Evolutionary conservation across 495 filamentous ascomycete species (phyloP), one percentile per base, ranked within the genome.

Genomic region (Neurospora sublineolata): DNA sequence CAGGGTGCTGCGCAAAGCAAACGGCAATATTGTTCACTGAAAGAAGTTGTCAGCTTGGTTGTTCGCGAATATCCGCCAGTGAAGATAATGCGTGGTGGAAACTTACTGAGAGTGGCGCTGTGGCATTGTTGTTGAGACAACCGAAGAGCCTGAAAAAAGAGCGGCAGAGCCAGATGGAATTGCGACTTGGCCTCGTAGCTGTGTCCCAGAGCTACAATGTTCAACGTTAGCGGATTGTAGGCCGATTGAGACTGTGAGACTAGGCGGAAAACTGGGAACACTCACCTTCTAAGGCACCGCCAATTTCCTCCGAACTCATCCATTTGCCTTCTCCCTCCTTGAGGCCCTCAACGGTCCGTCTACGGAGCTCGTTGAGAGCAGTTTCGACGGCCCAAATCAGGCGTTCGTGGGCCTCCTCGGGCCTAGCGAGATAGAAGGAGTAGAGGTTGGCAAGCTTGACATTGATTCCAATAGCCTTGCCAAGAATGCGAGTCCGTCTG

Each of bases 361-460:
- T 83, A 71, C 87, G 81, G 74, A 89, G 83, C 79, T 99, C 95
- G 74, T 86, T 89, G 73, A 97, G 76, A 33, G 87, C 82, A 3
- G 92, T 91, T 78, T 96, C 92, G 0, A 97, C 93, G 18, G 93
- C 90, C 85, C 91, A 92, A n/a, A 90, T 83, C 70, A 97, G 82
- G 42, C 86, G 83, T 76, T 89, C 88, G 76, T 96, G 91, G 2
- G 93, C 92, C 23, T 85, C 82, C 40, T 92, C 89, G 1, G 52
- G 52, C 14, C 82, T 78, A 60, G 92, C 82, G 68, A 85, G 78
- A 68, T 86, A 82, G 60, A 85, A 84, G 38, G 85, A 82, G 79
- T 96, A 96, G 37, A 97, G 83, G 75, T 93, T 89, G 18, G 89
- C 94, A 14, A 97, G 81, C 80, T 96, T 97, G 72, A 93, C 88